Evolutionary conservation across 1,284 basidiomycete species (phyloP).

Genomic region (Tremellales sp.): DNA sequence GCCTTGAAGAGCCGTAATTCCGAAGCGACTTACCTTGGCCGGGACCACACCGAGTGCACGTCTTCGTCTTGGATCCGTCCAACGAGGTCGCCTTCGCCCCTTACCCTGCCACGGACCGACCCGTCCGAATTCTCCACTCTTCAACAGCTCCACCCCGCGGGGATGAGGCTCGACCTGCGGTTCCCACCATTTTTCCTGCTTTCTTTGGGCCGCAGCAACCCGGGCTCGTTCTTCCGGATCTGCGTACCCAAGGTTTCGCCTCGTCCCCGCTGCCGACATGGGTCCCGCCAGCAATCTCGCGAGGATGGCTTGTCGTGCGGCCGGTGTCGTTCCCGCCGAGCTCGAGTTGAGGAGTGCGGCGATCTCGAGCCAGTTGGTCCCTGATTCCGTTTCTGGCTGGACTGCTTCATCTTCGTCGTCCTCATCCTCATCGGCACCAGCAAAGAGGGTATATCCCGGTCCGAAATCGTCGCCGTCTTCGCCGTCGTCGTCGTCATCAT

Average conservation of each 20-base stretch:
- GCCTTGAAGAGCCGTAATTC: neutral
- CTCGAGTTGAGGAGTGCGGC: conserved; percentile 24
- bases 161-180: conserved; percentile 64
- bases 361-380: conserved; percentile 23
- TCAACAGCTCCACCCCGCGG: conserved; percentile 66
- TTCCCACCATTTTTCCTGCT: conserved; percentile 41
- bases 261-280: neutral
- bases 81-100: too few species aligned
- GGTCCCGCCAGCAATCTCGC: conserved; percentile 21
- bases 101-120: conserved; percentile 17
- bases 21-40: conserved; percentile 6
- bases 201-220: conserved; percentile 16
- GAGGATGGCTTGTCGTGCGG: conserved; percentile 17
- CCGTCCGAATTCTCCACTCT: conserved; percentile 81
- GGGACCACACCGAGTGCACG: too few species aligned
- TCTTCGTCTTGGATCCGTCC: too few species aligned
- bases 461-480: conserved; percentile 18
- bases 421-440: conserved; percentile 9
- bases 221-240: conserved; percentile 9
- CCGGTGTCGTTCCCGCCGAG: conserved; percentile 1
- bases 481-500: conserved; percentile 31
- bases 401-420: conserved; percentile 19
- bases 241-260: neutral
- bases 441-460: neutral
- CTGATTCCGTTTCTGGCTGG: too few species aligned